Evolutionary conservation across 176 grass and related monocot species (phyloP).

Genomic region (Aegilops umbellulata): DNA sequence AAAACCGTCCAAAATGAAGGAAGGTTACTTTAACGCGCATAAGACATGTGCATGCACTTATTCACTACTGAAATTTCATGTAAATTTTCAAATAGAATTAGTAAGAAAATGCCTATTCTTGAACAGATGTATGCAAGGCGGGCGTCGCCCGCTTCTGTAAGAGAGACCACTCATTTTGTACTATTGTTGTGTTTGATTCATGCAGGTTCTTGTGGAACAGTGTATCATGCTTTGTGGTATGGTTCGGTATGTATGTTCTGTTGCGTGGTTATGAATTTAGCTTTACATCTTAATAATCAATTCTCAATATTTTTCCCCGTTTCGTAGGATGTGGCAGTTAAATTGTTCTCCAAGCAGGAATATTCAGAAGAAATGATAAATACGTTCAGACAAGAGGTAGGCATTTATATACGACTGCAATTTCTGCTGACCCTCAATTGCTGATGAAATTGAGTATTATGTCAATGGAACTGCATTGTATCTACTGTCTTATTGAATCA

Average conservation of each 20-base stretch:
- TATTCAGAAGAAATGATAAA: conserved; percentile 86
- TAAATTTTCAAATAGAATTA: not conserved
- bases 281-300: not conserved
- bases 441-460: not conserved
- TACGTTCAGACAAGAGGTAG: conserved; percentile 97
- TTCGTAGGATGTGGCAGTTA: conserved; percentile 86
- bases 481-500: not conserved
- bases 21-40: not conserved
- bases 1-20: not conserved
- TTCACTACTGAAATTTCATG: not conserved
- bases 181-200: conserved; percentile 18
- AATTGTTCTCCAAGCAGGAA: conserved; percentile 86
- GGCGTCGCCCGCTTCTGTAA: not conserved
- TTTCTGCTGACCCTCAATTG: not conserved
- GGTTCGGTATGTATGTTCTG: conserved; percentile 70
- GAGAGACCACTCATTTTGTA: not conserved
- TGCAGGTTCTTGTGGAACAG: conserved; percentile 89
- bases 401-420: not conserved
- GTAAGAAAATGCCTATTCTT: not conserved
- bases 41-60: not conserved
- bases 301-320: conserved; percentile 1
- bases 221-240: conserved; percentile 94
- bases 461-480: not conserved
- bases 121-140: not conserved
- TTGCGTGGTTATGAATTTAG: conserved; percentile 24